These are phyloP conservation scores for Aspergillus nidulans DNA, from an alignment of 495 filamentous ascomycete genomes.

Conservation along the genomic window DNA sequence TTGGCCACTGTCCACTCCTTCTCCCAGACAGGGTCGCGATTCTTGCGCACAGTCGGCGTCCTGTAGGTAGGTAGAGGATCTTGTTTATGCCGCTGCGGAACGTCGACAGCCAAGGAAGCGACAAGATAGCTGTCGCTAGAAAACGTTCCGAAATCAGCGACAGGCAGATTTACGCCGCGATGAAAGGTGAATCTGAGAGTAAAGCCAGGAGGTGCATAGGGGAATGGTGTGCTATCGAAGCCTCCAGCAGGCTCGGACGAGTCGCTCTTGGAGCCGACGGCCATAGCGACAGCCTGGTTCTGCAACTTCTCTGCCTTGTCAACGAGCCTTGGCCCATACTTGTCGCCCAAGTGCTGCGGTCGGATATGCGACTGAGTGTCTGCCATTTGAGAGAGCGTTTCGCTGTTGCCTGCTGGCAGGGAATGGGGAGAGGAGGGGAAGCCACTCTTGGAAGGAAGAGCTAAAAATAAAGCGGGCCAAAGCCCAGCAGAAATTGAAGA, in stretches of 20 bases:
- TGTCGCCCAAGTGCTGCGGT: slow-evolving; percentile 27
- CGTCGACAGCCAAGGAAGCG: slow-evolving; percentile 58
- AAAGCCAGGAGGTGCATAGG: slow-evolving; percentile 67
- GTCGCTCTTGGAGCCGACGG: slow-evolving; percentile 16
- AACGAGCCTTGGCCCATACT: slow-evolving; percentile 46
- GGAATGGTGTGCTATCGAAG: slow-evolving; percentile 72
- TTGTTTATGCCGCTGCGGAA: slow-evolving; percentile 74
- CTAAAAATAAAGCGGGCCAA: neutral
- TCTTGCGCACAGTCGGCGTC: slow-evolving; percentile 67
- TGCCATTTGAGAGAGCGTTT: slow-evolving; percentile 16
- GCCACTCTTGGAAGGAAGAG: neutral
- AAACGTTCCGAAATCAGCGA: slow-evolving; percentile 69
- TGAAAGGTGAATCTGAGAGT: slow-evolving; percentile 84
- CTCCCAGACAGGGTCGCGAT: slow-evolving; percentile 74
- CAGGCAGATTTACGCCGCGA: slow-evolving; percentile 70
- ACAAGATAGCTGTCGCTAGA: slow-evolving; percentile 81
- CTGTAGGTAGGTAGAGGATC: slow-evolving; percentile 67
- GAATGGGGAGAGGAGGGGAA: neutral
- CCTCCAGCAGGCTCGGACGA: slow-evolving; percentile 61
- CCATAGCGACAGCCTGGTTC: slow-evolving; percentile 37
- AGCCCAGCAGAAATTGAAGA: neutral
- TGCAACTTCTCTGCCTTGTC: slow-evolving; percentile 57
- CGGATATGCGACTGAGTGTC: slow-evolving; percentile 18
- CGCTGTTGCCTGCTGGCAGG: slow-evolving; percentile 1
- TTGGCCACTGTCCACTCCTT: slow-evolving; percentile 84